Base-by-base conservation (phyloP, 768 basidiomycete genomes). In the Lactifluus hygrophoroides region DNA sequence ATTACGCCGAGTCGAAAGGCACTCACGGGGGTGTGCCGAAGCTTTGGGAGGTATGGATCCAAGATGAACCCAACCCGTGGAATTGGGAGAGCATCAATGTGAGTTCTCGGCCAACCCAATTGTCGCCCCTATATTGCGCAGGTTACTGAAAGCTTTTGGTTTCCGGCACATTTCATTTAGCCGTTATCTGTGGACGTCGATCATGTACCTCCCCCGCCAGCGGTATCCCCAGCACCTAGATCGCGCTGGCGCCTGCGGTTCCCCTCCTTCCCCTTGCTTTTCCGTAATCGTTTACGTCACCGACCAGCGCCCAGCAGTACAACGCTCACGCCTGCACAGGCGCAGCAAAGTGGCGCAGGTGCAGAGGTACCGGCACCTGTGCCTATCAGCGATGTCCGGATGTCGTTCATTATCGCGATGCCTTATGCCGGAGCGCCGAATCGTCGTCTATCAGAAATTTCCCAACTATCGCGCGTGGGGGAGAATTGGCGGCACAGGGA, bases 381-480 rank as follows among this genome's bases (percentile, higher is more conserved):
- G 13, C 48, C 27, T 21, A 38, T 40, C 34, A 21, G n/a, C 23
- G 35, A n/a, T 27, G 21, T 46, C 7, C 32, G 49, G 11, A 50
- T 47, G 14, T 57, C 63, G 0, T 64, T 64, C 48, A 42, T 62
- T 10, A 38, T 64, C 32, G 56, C 56, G 19, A 64, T 64, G 63
- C 63, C 63, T 3, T 44, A 37, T 2, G 30, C 52, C 16, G 51
- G 37, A 6, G 17, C 25, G 16, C 34, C 42, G 10, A 56, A 44
- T 23, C 35, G 53, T 10, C 54, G 54, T 14, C 49, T 43, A 25
- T 56, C 59, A 8, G 37, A 35, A 35, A 49, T 51, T 3, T 60
- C 61, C 17, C 52, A 51, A 8, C 3, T 17, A 9, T 51, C 53
- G 23, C 34, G 43, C 1, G 35, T 27, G 32, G 42, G 19, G 16